phyloP scores from a whole-genome alignment of 148 eudicot species.

The Cornus suecica region DNA sequence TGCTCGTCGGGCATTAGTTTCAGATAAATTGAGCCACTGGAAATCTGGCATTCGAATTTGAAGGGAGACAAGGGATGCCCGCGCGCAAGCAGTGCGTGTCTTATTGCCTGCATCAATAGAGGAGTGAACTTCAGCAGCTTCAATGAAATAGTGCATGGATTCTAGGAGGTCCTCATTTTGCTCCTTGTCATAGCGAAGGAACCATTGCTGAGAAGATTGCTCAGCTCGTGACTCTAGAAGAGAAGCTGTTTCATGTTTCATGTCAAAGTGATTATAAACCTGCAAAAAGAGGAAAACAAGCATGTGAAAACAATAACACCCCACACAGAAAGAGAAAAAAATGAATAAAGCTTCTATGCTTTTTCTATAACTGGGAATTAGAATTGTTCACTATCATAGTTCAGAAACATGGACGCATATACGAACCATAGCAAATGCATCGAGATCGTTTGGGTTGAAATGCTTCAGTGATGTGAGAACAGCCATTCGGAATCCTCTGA shows the following conservation, averaged over 20 bases:
- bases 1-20: constrained; percentile 77
- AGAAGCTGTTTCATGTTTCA: constrained; percentile 91
- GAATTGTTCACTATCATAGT: background rate
- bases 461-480: constrained; percentile 91
- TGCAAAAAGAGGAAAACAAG: constrained; percentile 24
- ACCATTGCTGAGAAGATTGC: constrained; percentile 73
- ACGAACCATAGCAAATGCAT: constrained; percentile 93
- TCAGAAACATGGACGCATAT: constrained; percentile 9
- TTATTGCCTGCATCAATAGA: constrained; percentile 95
- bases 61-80: constrained; percentile 89
- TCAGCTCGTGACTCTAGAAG: constrained; percentile 80
- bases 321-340: too few relatives aligned
- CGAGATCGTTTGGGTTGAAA: constrained; percentile 80
- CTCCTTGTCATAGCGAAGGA: constrained; percentile 67
- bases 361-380: background rate
- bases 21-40: constrained; percentile 78
- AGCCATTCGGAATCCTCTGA: constrained; percentile 94
- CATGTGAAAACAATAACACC: too few relatives aligned
- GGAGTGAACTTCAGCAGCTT: constrained; percentile 95
- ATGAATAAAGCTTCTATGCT: background rate
- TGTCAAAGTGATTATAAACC: constrained; percentile 96
- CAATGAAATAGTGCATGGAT: constrained; percentile 83
- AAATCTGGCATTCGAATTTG: constrained; percentile 97
- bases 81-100: constrained; percentile 78
- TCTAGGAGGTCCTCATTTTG: constrained; percentile 92